A percentile compares a stretch with the other conserved stretches of the same genome.
Evolutionary conservation across 129 eudicot species (phyloP).

Genomic region (Saposhnikovia divaricata): DNA sequence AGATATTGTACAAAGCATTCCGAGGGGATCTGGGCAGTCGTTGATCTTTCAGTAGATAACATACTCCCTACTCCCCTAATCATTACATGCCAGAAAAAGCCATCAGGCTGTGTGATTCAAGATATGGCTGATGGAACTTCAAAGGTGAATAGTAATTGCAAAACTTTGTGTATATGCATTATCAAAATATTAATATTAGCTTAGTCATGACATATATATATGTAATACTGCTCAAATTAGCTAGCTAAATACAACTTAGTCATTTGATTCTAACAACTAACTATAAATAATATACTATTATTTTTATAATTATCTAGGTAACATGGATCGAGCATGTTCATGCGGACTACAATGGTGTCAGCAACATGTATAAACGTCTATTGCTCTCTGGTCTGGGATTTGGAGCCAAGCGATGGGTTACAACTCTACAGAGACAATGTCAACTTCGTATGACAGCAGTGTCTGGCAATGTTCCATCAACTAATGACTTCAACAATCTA

Average conservation of each 20-base stretch:
- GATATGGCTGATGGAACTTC: constrained; percentile 48
- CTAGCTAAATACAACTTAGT: not conserved
- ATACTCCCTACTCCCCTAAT: not conserved
- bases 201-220: too few relatives aligned
- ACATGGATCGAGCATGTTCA: constrained; percentile 73
- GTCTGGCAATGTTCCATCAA: not conserved
- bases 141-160: constrained; percentile 27
- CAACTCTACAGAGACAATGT: constrained; percentile 19
- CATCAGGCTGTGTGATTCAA: constrained; percentile 32
- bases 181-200: too few relatives aligned
- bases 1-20: not conserved
- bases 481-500: too few relatives aligned
- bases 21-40: not conserved
- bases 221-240: too few relatives aligned
- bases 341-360: constrained; percentile 34
- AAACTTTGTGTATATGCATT: not conserved
- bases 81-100: not conserved
- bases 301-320: constrained; percentile 17
- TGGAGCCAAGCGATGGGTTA: constrained; percentile 56
- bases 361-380: constrained; percentile 28
- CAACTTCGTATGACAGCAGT: not conserved
- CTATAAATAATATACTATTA: too few relatives aligned
- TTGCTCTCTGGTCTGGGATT: constrained; percentile 47
- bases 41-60: not conserved
- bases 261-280: not conserved